These are phyloP conservation scores for Xerocomellus chrysenteron DNA, from an alignment of 768 basidiomycete species.

Conservation along the genomic window DNA sequence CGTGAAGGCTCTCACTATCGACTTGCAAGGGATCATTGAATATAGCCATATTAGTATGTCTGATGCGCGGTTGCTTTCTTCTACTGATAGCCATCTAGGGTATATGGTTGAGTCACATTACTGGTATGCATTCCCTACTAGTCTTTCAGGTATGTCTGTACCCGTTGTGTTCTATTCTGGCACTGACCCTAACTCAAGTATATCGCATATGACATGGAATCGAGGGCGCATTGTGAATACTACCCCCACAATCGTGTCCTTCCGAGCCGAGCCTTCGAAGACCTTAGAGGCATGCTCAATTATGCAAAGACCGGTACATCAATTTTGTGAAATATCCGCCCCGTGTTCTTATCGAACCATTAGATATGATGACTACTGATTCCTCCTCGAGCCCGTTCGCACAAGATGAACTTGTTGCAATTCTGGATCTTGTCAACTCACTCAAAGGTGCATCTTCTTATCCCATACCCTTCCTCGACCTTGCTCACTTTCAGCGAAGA, in stretches of 20 bases:
- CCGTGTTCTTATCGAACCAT: background rate
- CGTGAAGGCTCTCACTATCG: background rate
- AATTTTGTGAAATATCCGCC: background rate
- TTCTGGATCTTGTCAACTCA: slow-evolving; percentile 15
- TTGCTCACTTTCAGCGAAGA: slow-evolving; percentile 2
- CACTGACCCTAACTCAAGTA: background rate
- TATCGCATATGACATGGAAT: background rate
- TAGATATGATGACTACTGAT: slow-evolving; percentile 19
- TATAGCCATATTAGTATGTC: slow-evolving; percentile 15
- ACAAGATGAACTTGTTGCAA: slow-evolving; percentile 11
- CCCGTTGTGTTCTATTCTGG: background rate
- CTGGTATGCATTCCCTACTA: slow-evolving; percentile 4
- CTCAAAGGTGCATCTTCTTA: slow-evolving; percentile 2
- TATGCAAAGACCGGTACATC: slow-evolving; percentile 10
- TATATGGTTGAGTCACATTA: slow-evolving; percentile 14
- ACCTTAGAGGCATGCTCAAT: slow-evolving; percentile 18
- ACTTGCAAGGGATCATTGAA: slow-evolving; percentile 7
- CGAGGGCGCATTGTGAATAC: slow-evolving; percentile 19
- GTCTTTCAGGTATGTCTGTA: background rate
- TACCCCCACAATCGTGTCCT: slow-evolving; percentile 7
- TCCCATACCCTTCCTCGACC: background rate
- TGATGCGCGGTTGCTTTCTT: background rate
- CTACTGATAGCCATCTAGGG: slow-evolving; percentile 2
- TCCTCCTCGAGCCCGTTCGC: slow-evolving; percentile 17
- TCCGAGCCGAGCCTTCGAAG: slow-evolving; percentile 2